Evolutionary conservation across 2,329 filamentous ascomycete species (phyloP).

Genomic region (Sporothrix globosa): DNA sequence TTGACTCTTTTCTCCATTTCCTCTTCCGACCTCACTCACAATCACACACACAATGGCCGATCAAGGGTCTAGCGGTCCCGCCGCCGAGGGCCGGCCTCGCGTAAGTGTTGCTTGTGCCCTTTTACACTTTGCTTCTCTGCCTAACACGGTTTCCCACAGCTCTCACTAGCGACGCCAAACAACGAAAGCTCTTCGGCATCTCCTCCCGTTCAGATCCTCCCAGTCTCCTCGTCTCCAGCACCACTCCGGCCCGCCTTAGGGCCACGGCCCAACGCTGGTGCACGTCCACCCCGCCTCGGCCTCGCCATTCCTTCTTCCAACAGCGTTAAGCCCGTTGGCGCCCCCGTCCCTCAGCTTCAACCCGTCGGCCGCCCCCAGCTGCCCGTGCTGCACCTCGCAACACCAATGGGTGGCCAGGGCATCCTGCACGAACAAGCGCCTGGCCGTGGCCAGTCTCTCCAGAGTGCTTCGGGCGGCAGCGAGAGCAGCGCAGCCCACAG

Average conservation of each 20-base stretch:
- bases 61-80: conserved; percentile 31
- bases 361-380: conserved; percentile 60
- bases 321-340: conserved; percentile 74
- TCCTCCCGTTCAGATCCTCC: conserved; percentile 27
- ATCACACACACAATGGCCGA: conserved; percentile 36
- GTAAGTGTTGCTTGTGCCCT: conserved; percentile 17
- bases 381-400: conserved; percentile 82
- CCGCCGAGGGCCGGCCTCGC: conserved; percentile 29
- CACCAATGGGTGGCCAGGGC: conserved; percentile 79
- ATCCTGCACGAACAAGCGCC: conserved; percentile 69
- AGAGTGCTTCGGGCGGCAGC: conserved; percentile 74
- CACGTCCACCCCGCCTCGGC: conserved; percentile 75
- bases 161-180: conserved; percentile 17
- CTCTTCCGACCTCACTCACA: background rate
- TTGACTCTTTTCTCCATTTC: background rate
- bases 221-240: conserved; percentile 45
- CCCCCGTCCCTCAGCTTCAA: conserved; percentile 43
- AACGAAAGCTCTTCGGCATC: conserved; percentile 16
- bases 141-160: background rate
- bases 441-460: conserved; percentile 59
- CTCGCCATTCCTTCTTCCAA: conserved; percentile 89
- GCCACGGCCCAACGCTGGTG: conserved; percentile 55
- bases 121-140: background rate
- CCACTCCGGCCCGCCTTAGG: conserved; percentile 75
- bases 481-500: conserved; percentile 80